Conservation (phyloP, 2,329 filamentous ascomycete genomes). For the Paecilomyces fulvus region DNA sequence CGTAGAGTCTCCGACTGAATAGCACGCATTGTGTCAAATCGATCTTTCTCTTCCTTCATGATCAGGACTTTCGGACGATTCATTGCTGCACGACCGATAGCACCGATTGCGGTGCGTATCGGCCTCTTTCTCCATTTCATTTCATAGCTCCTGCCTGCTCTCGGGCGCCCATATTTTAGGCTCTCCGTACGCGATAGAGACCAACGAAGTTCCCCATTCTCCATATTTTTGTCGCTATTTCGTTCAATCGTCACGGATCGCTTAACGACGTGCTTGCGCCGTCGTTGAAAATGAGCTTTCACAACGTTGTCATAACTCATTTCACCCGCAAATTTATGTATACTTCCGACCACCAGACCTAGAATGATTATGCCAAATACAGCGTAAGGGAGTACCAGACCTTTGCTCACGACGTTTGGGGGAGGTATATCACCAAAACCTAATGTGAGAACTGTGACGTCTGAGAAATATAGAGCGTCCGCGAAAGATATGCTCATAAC, state of each 20-base stretch:
- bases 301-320: conserved; percentile 56
- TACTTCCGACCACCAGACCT: conserved; percentile 73
- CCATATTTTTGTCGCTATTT: conserved; percentile 17
- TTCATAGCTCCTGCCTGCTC: background rate
- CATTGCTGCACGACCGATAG: conserved; percentile 8
- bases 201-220: conserved; percentile 5
- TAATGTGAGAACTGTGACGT: conserved; percentile 57
- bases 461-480: conserved; percentile 71
- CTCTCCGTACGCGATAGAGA: conserved; percentile 7
- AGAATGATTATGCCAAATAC: conserved; percentile 76
- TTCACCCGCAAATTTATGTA: conserved; percentile 57
- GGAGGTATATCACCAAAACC: conserved; percentile 57
- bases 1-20: conserved; percentile 60
- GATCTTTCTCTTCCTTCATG: conserved; percentile 56
- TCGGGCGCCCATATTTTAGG: background rate
- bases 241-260: conserved; percentile 40
- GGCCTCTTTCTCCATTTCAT: conserved; percentile 7
- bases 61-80: conserved; percentile 42
- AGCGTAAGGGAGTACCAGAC: conserved; percentile 73
- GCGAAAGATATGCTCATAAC: conserved; percentile 69
- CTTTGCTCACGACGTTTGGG: conserved; percentile 50
- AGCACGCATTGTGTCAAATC: conserved; percentile 72
- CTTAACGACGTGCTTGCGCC: conserved; percentile 46
- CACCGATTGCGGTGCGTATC: conserved; percentile 16
- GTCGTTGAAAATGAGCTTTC: conserved; percentile 48